Evolutionary conservation across 176 grass and related monocot genomes (phyloP), one percentile per base, ranked within the genome.

Genomic region (Hyparrhenia diplandra): DNA sequence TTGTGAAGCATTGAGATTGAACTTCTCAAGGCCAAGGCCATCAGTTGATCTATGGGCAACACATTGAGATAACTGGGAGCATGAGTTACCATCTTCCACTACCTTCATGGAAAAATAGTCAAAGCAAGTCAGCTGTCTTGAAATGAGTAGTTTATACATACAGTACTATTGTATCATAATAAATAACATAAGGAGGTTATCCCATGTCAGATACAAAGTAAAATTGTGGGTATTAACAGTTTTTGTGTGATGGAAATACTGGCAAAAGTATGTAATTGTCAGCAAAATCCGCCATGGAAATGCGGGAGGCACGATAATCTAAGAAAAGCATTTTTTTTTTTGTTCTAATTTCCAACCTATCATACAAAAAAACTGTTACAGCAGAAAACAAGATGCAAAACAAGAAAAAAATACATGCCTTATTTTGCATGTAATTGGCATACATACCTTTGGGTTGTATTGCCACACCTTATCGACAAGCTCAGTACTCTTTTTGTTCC

Each of bases 1-100:
- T 24, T 92, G 90, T 49, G 90, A 92, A 8, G 68, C 63, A 39
- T 92, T 92, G 20, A 92, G 75, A 36, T 27, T 40, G 31, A 75
- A 75, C 6, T 75, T 59, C 52, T 75, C 32, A 17, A 75, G 73
- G 21, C 73, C 51, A 39, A 75, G 31, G 24, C 31, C 52, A 17
- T 58, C 10, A 59, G 24, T 8, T 9, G 23, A 75, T 27, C 10
- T 12, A 68, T 4, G 21, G 13, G n/a, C 12, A 68, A 40, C 2
- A 13, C 9, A 67, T 23, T 40, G 35, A 40, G 32, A 27, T 75
- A 39, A 75, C 3, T 59, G 51, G n/a, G n/a, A 58, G 31, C 52
- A 59, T 59, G 21, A 17, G 49, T 11, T 59, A 59, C 51, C 51
- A 21, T 21, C 20, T 54, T 54, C 51, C 51, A 54, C 51, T 54